Evolutionary conservation across 179 eudicot species (phyloP), one percentile per base, ranked within the genome.

Genomic region (Beta corolliflora): DNA sequence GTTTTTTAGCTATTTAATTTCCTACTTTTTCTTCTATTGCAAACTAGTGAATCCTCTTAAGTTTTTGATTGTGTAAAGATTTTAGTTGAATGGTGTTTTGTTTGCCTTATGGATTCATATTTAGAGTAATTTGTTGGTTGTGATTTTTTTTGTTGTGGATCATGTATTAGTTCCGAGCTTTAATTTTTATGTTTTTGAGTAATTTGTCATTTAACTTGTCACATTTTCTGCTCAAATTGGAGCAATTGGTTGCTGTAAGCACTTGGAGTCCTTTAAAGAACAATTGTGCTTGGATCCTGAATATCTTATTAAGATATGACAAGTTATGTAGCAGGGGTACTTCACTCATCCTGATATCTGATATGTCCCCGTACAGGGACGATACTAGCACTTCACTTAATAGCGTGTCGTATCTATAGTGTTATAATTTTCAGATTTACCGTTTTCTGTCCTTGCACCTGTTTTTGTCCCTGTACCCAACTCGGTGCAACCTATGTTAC

Each of bases 221-320:
- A 23, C 4, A 10, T 21, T 11, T 72, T 48, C 23, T 19, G 8
- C 54, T 18, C 11, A 50, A 53, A 0, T 0, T 72, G 61, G 36
- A n/a, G 48, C 48, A 8, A 9, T 56, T 31, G 50, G 60, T 72
- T 72, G 44, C 77, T 25, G 29, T 54, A 13, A 15, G 7, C 25
- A 54, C 23, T 25, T 15, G 56, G 41, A 36, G 7, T 50, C 46
- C 3, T 73, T 72, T 50, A 45, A 7, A 55, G 55, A 56, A 18
- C 18, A 56, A 44, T 54, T 76, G 79, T 73, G 44, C 68, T 79
- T 46, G 67, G 67, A 82, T 71, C 67, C 50, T 78, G 78, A 63
- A 61, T 36, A 36, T 36, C 41, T 36, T 36, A 3, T 36, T 36
- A 36, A 36, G 41, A 36, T 36, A 36, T 36, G 2, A 36, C 41